Evolutionary conservation across 805 yeast species (phyloP), one percentile per base, ranked within the genome.

Genomic region (Saccharomycopsis lassenensis): DNA sequence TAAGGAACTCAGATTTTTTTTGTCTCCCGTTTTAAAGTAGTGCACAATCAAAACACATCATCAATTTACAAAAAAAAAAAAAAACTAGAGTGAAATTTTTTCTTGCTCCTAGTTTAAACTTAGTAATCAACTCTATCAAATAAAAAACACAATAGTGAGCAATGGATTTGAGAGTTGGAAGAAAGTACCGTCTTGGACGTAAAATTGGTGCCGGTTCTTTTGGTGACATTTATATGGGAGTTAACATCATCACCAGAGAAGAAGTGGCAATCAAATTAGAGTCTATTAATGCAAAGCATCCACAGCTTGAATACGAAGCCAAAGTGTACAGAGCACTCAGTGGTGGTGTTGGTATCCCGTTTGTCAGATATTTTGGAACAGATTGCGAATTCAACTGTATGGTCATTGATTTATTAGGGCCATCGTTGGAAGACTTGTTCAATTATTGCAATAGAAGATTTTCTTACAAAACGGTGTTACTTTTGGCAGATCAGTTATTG

Each of bases 271-370:
- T 89, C 65, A 89, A 89, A 58, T 67, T 89, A 45, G 98, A 89
- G 56, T 78, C 82, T 46, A 74, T 82, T 36, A 69, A 79, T 40
- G 95, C 97, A 2, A 83, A 85, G 54, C 97, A 91, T 56, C 97
- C 98, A 1, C 98, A 89, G 61, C 69, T 89, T 47, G 96, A 89
- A 53, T 91, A 89, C 56, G 98, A 89, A 59, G 95, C 96, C 11
- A 77, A 93, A 48, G 97, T 91, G 23, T 89, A 89, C 64, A 85
- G 82, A 54, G 87, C 94, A 2, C 63, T 89, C 37, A 78, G 94
- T 46, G 98, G 97, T 24, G 97, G 97, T 22, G 89, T 89, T 24
- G 97, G 98, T 22, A 86, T 89, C 40, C 97, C 98, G 3, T 87
- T 86, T 60, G 86, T 89, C 23, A 75, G 97, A 57, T 89, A 95